Base-by-base conservation (phyloP, 495 filamentous ascomycete species). In the Talaromyces nanjingensis region DNA sequence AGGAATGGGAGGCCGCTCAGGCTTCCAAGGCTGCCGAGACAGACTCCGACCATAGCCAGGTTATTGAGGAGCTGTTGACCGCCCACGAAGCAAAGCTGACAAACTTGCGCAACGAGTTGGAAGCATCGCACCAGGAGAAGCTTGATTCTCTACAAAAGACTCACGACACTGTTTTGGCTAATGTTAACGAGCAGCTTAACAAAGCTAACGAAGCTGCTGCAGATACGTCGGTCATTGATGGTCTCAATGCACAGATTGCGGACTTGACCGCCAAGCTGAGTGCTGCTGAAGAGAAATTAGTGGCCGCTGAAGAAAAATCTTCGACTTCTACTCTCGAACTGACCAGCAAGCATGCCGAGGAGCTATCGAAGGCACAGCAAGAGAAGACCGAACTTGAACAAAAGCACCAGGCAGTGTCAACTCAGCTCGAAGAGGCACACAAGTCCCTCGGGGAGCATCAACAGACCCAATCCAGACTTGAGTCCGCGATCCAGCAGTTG, bases 61-160 rank as follows among this genome's bases (percentile, higher is more conserved):
- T 74, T 11, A 79, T 81, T 37, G 78, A 81, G 64, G 72, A 76
- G 61, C 74, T 81, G n/a, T 73, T 81, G 63, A 78, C 70, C 4
- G 66, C 75, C n/a, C 73, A 79, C 12, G 78, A 81, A 20, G 65
- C 71, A 18, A 81, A 81, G 66, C 31, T 79, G 1, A 70, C 75
- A 14, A 66, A 66, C 34, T 62, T 81, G 18, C 70, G 69, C 16
- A 69, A 70, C 16, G 71, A 81, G n/a, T 67, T 79, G 34, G 77
- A 79, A 53, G 62, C 69, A 29, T 69, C 76, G 1, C 71, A 78
- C 65, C 69, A 74, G 62, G 66, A 69, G 47, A 77, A 77, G 66
- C 62, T 80, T 7, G 72, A 71, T 7, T 74, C 76, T 6, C 69
- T 81, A n/a, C 71, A 75, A 62, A 72, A 75, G 45, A 63, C 74